Base-by-base conservation (phyloP, 108 stramenopile species). In the Skeletonema marinoi region DNA sequence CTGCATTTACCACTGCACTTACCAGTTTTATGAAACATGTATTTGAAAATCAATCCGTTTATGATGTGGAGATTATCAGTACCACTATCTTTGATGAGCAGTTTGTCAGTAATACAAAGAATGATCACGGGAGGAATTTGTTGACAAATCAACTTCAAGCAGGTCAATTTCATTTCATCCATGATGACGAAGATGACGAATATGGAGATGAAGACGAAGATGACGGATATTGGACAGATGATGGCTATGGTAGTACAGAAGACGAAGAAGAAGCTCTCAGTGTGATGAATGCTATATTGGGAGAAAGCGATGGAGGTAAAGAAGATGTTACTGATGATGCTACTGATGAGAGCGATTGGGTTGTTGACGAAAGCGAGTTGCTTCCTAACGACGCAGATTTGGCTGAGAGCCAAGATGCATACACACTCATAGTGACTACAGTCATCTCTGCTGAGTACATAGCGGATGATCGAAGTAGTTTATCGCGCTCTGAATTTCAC, bases 41-140 rank as follows among this genome's bases (percentile, higher is more conserved):
- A 60, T 75, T 81, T 13, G 59, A 71, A 32, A 70, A 63, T n/a
- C 80, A 81, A 58, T 42, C 74, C n/a, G 74, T 71, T 8, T 81
- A 75, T 41, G 46, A 81, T 13, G 64, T 81, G 16, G 58, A 75
- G 13, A 70, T 81, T 48, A 31, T 75, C 46, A 46, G 46, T 19
- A 70, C 75, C 7, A 70, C 54, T 2, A 66, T 81, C 33, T 81
- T 75, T 61, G 80, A 81, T 39, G 74, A 81, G 46, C 46, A 71
- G 67, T 46, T 80, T 12, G 36, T 73, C 10, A 30, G 58, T 29
- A 16, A 54, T 0, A 4, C 25, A 29, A 16, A 25, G 54, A 46
- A n/a, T 46, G 16, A n/a, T 16, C 44, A 3, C 54, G 21, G 25
- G 6, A 56, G 54, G 54, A 56, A 56, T 9, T n/a, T 56, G 25